Evolutionary conservation across 2,329 filamentous ascomycete genomes (phyloP), one percentile per base, ranked within the genome.

Genomic region (Neonectria neomacrospora): DNA sequence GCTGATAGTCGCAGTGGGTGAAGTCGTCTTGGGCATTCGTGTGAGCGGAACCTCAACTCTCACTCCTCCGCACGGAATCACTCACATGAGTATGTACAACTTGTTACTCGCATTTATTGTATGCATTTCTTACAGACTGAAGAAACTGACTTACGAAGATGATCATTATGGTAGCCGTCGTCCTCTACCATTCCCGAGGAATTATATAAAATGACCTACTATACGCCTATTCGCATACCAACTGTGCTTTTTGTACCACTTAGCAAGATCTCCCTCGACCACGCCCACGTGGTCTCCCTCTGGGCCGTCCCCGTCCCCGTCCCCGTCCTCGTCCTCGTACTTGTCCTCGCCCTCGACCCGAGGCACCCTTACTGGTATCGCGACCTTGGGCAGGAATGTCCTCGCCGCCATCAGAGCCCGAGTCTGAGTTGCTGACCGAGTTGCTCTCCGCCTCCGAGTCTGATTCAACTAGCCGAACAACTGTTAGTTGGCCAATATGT

Each of bases 391-490:
- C 71, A 22, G 72, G 72, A 39, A 74, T 74, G 51, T 74, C 72
- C 8, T 54, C 69, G 12, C 64, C 65, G 28, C 67, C 63, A 32
- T 64, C 69, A 12, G 65, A 72, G 23, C 62, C 70, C 14, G 71
- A 71, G 23, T 56, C 18, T 3, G 64, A 68, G 34, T 30, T 58
- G 42, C 44, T 44, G 22, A n/a, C 22, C 6, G 30, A 58, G 23
- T 20, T 30, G 30, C 55, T 67, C 3, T 60, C 71, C 30, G 26
- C 60, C 54, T 72, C 71, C 5, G 68, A 67, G 14, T 71, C 71
- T 7, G 71, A 70, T 50, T 73, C 71, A 3, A 68, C 67, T 41
- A 73, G 71, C 22, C 71, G 64, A 16, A 73, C 71, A 39, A 73
- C 54, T 5, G 71, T 73, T 10, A 66, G 64, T 11, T 71, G 65